Conservation (phyloP, 257 asterid species). For the Solanum paucissectum region DNA sequence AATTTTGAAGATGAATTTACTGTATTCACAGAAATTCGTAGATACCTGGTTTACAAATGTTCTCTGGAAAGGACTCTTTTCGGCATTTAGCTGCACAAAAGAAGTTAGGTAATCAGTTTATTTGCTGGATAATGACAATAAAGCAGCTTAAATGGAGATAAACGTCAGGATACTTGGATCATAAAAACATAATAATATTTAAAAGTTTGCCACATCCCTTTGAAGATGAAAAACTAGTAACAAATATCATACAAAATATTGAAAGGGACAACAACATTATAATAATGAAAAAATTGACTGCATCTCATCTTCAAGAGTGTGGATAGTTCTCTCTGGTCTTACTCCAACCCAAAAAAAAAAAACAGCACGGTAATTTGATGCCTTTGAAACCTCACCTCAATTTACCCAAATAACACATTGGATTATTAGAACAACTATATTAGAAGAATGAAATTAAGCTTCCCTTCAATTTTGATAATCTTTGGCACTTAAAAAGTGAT, state of each 20-base stretch:
- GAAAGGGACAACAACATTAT: background rate
- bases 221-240: background rate
- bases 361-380: background rate
- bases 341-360: background rate
- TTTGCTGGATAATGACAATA: background rate
- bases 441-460: background rate
- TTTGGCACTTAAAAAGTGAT: background rate
- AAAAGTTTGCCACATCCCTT: background rate
- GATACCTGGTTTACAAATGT: conserved; percentile 87
- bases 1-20: background rate
- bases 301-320: background rate
- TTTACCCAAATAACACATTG: background rate
- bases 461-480: background rate
- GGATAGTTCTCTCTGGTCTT: background rate
- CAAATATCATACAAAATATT: background rate
- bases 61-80: conserved; percentile 82
- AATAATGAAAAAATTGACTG: background rate
- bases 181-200: background rate
- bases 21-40: background rate
- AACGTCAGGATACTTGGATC: background rate
- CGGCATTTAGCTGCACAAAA: conserved; percentile 64
- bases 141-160: background rate
- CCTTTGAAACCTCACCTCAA: background rate
- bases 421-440: background rate
- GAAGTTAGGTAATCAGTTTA: conserved; percentile 13